Base-by-base conservation (phyloP, 768 basidiomycete genomes). In the Vararia minispora region DNA sequence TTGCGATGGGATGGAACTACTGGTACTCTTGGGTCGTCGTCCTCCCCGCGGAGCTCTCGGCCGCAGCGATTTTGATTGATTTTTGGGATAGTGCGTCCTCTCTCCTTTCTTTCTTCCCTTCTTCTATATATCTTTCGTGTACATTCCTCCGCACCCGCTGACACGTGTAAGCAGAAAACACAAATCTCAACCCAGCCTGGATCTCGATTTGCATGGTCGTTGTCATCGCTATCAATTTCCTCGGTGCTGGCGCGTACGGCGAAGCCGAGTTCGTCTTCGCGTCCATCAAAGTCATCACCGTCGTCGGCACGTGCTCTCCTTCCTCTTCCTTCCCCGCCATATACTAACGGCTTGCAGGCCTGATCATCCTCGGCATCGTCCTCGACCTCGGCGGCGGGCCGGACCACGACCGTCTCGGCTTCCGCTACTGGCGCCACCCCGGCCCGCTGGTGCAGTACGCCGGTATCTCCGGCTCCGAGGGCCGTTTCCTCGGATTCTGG, bases 231-330 rank as follows among this genome's bases (percentile, higher is more conserved):
- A 51, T 68, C 58, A 64, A 64, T 48, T 59, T 59, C 37, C 51
- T 63, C 26, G 66, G 50, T 39, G 66, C 50, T 36, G 37, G 53
- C 14, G 49, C 45, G 6, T 76, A 70, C 42, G 74, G 73, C 13
- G 66, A 67, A 48, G 57, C 66, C 29, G 74, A 77, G 53, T 74
- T 79, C 52, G 69, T 62, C 55, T 73, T 74, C 49, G 68, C 56
- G 33, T 53, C 52, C 22, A 56, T 66, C 52, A 65, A 68, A 58
- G 66, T 73, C 39, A 48, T 68, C 37, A 58, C 74, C 27, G 50
- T 66, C 40, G 45, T 61, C 23, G 59, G n/a, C n/a, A n/a, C n/a
- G n/a, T n/a, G n/a, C n/a, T 18, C 20, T 28, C 33, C 14, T 10
- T 7, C 1, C 11, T 64, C 76, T 25, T 78, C 9, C 13, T 75